Conservation (phyloP, 768 basidiomycete genomes). For the Lactarius deliciosus region DNA sequence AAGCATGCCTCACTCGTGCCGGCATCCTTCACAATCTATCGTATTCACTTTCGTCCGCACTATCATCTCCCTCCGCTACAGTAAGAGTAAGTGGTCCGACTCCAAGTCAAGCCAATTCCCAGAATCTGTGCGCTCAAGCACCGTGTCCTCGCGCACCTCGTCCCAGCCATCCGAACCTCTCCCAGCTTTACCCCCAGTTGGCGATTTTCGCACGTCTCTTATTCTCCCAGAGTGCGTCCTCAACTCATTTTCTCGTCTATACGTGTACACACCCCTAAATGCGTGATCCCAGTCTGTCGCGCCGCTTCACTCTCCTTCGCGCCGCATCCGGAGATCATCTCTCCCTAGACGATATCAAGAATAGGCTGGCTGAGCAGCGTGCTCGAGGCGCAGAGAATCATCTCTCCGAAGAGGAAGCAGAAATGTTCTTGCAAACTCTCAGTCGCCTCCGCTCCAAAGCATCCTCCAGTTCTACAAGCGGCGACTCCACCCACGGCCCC, state of each 20-base stretch:
- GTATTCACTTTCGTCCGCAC: conserved; percentile 22
- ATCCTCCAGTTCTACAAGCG: conserved; percentile 30
- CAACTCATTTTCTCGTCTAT: conserved; percentile 16
- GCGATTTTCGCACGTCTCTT: conserved; percentile 83
- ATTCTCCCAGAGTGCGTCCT: conserved; percentile 78
- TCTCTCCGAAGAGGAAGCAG: conserved; percentile 80
- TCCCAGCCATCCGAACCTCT: conserved; percentile 39
- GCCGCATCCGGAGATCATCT: conserved; percentile 65
- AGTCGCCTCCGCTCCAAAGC: conserved; percentile 49
- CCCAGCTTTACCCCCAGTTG: conserved; percentile 61
- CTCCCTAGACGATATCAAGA: conserved; percentile 61
- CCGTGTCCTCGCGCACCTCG: conserved; percentile 25
- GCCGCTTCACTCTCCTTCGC: conserved; percentile 78
- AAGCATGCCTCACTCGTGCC: conserved; percentile 38
- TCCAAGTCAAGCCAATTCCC: conserved; percentile 50
- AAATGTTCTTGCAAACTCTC: conserved; percentile 77
- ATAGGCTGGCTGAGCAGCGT: conserved; percentile 73
- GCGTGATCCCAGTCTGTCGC: conserved; percentile 59
- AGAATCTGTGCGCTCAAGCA: conserved; percentile 32
- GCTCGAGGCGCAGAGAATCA: conserved; percentile 64
- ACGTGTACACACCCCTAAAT: conserved; percentile 3
- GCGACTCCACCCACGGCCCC: conserved; percentile 20
- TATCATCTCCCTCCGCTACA: conserved; percentile 37
- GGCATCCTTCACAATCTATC: conserved; percentile 27
- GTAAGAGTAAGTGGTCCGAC: conserved; percentile 88